phyloP scores from a whole-genome alignment of 1,139 yeast genomes.

The Pichia sp. region DNA sequence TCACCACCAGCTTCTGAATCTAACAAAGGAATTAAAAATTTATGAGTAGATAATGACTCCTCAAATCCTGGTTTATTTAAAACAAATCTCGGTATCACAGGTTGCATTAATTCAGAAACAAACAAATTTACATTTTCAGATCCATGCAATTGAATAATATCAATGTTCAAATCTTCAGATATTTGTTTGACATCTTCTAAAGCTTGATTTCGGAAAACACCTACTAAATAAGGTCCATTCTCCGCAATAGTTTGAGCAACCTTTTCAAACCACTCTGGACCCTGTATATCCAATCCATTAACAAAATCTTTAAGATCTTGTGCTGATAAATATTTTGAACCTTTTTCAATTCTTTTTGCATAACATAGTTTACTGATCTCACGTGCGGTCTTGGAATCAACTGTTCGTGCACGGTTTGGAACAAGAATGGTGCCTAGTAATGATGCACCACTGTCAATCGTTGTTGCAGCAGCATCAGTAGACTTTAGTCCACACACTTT shows the following conservation, averaged over 20 bases:
- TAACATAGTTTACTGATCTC: slow-evolving; percentile 39
- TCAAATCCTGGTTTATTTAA: slow-evolving; percentile 42
- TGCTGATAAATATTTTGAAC: slow-evolving; percentile 18
- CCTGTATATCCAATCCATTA: slow-evolving; percentile 13
- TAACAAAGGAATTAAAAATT: slow-evolving; percentile 53
- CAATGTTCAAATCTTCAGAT: slow-evolving; percentile 49
- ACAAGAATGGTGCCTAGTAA: slow-evolving; percentile 82
- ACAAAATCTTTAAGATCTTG: slow-evolving; percentile 18
- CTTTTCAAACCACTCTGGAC: slow-evolving; percentile 34
- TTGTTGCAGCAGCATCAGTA: slow-evolving; percentile 65
- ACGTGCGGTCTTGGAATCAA: slow-evolving; percentile 48
- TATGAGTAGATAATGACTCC: slow-evolving; percentile 29
- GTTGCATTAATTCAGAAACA: slow-evolving; percentile 38
- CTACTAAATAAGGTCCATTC: slow-evolving; percentile 72
- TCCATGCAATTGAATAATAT: slow-evolving; percentile 87
- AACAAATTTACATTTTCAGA: slow-evolving; percentile 60
- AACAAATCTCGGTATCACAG: slow-evolving; percentile 70
- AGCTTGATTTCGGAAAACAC: slow-evolving; percentile 84
- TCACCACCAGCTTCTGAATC: slow-evolving; percentile 94
- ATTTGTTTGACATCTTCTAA: slow-evolving; percentile 50
- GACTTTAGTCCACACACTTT: slow-evolving; percentile 84
- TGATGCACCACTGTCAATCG: slow-evolving; percentile 67
- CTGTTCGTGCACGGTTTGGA: slow-evolving; percentile 72
- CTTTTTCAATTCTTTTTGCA: slow-evolving; percentile 23
- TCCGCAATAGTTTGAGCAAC: slow-evolving; percentile 32